phyloP scores from a whole-genome alignment of 352 stramenopile genomes.

The Globisporangium ultimum region DNA sequence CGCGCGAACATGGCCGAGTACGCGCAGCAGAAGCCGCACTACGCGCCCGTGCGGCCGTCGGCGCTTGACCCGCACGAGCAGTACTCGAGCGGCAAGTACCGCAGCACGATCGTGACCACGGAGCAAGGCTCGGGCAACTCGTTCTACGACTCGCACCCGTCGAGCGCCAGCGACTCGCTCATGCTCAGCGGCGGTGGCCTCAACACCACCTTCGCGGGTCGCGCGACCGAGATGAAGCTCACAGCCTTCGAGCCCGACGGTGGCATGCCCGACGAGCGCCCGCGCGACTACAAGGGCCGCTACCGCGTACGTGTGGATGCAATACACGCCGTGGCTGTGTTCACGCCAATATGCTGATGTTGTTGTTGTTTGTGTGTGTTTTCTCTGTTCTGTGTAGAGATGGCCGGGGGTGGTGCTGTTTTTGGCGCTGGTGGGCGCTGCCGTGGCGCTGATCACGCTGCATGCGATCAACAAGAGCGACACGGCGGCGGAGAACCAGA shows the following conservation, averaged over 20 bases:
- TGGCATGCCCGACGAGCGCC: slow-evolving; percentile 33
- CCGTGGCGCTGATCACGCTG: slow-evolving; percentile 12
- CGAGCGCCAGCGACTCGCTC: background rate
- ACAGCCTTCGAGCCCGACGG: slow-evolving; percentile 41
- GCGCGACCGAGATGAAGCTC: slow-evolving; percentile 66
- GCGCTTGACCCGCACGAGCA: background rate
- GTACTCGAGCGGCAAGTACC: background rate
- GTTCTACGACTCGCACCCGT: background rate
- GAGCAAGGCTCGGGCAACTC: background rate
- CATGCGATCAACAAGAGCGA: slow-evolving; percentile 7
- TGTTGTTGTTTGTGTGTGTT: background rate
- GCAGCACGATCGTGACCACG: background rate
- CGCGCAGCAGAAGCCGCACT: background rate
- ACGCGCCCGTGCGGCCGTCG: background rate
- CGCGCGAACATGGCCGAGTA: background rate
- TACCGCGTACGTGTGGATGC: slow-evolving; percentile 42
- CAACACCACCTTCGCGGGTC: slow-evolving; percentile 1
- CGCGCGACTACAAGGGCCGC: slow-evolving; percentile 66
- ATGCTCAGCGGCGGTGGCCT: background rate
- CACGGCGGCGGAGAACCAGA: slow-evolving; percentile 6
- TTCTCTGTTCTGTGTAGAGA: background rate
- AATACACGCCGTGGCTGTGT: too few relatives aligned
- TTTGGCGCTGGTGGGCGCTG: slow-evolving; percentile 10
- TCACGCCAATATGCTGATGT: background rate
- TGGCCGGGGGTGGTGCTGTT: slow-evolving; percentile 13